These are phyloP conservation scores for Botrytis cinerea DNA, from an alignment of 2,329 filamentous ascomycete genomes.

Conservation along the genomic window DNA sequence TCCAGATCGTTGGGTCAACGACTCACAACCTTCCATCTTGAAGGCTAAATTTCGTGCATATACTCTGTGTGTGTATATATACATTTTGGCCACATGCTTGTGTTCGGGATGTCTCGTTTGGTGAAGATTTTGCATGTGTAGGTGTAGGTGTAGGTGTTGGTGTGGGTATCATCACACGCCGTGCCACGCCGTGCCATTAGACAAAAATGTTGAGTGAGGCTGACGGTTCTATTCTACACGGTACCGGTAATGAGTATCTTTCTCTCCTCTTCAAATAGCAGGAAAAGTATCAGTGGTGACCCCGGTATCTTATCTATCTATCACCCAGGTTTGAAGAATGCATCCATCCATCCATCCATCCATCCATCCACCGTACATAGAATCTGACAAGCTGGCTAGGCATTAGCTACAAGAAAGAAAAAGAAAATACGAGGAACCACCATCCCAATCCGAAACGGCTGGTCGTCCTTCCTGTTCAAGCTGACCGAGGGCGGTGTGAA, in stretches of 20 bases:
- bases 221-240: neutral
- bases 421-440: neutral
- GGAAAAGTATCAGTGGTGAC: neutral
- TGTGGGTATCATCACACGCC: neutral
- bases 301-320: neutral
- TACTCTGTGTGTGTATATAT: too few species aligned
- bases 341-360: too few species aligned
- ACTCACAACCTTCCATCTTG: slow-evolving; percentile 2
- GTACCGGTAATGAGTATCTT: neutral
- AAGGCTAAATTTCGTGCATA: neutral
- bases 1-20: slow-evolving; percentile 1
- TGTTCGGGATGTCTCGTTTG: neutral
- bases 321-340: neutral
- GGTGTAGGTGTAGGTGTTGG: too few species aligned
- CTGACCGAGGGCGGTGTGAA: slow-evolving; percentile 24
- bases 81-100: neutral
- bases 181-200: too few species aligned
- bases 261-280: neutral
- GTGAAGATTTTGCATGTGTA: neutral
- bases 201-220: neutral
- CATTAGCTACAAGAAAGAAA: too few species aligned
- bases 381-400: neutral
- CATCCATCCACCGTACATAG: neutral
- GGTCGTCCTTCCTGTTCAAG: slow-evolving; percentile 22
- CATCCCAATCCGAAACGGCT: neutral